These are phyloP conservation scores for Ceratocystis papillata DNA, from an alignment of 2,329 filamentous ascomycete genomes.

Conservation along the genomic window DNA sequence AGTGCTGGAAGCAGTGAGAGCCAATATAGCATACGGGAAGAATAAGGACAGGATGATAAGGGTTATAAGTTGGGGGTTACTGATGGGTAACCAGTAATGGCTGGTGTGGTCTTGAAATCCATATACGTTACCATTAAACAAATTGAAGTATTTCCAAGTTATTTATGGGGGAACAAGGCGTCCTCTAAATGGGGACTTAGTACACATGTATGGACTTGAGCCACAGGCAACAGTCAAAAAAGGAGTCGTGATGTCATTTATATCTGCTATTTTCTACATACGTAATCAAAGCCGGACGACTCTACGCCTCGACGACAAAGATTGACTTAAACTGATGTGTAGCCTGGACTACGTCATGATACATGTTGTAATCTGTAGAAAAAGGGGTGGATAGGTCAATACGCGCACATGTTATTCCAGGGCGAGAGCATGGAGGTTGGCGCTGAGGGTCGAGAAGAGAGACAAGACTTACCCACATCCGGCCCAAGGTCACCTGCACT, in stretches of 20 bases:
- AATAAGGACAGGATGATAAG: not conserved
- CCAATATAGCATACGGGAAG: slow-evolving; percentile 13
- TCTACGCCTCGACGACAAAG: slow-evolving; percentile 40
- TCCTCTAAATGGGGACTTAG: not conserved
- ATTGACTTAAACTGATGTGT: slow-evolving; percentile 73
- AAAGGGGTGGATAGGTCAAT: not conserved
- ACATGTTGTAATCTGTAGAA: slow-evolving; percentile 58
- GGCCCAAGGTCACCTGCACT: slow-evolving; percentile 58
- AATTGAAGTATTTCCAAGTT: not conserved
- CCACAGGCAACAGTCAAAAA: not conserved
- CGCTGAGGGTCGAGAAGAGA: not conserved
- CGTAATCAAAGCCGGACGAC: not conserved
- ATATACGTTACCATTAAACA: not conserved
- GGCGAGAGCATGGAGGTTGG: slow-evolving; percentile 17
- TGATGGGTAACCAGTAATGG: not conserved
- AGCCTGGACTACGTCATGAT: slow-evolving; percentile 60
- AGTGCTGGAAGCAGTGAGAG: slow-evolving; percentile 13
- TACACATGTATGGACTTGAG: too few species aligned
- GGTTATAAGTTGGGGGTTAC: not conserved
- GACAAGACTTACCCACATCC: slow-evolving; percentile 50
- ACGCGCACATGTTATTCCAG: not conserved
- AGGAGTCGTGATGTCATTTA: not conserved
- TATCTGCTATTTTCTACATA: not conserved
- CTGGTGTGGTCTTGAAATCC: not conserved
- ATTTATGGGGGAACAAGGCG: not conserved